Percentiles rank a stretch among this genome's conserved stretches.
Conservation (phyloP, 2,329 filamentous ascomycete species). For the Thielaviopsis euricoi region DNA sequence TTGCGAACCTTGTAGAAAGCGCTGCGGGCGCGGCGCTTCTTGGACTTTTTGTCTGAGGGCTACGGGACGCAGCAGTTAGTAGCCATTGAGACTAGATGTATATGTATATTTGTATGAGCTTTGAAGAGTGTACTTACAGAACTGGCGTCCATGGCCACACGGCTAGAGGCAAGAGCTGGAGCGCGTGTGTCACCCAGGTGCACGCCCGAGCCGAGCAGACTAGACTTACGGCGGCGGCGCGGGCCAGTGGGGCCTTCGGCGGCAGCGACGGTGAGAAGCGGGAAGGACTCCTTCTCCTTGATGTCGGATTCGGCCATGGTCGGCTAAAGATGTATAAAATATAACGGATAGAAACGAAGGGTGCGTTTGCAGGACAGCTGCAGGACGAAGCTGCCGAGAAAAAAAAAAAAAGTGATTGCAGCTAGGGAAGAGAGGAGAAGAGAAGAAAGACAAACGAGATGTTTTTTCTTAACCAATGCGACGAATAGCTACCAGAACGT, state of each 20-base stretch:
- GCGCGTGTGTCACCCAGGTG: slow-evolving; percentile 39
- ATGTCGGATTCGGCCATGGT: background rate
- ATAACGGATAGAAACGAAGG: background rate
- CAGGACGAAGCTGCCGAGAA: background rate
- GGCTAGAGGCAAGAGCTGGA: slow-evolving; percentile 35
- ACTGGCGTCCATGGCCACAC: slow-evolving; percentile 25
- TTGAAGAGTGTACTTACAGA: slow-evolving; percentile 5
- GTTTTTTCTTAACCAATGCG: background rate
- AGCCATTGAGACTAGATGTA: background rate
- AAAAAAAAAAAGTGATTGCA: background rate
- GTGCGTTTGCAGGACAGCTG: background rate
- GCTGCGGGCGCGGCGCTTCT: slow-evolving; percentile 38
- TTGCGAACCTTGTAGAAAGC: slow-evolving; percentile 31
- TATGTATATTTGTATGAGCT: too few species aligned
- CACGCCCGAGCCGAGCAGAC: slow-evolving; percentile 35
- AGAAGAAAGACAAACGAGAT: background rate
- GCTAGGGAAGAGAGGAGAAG: background rate
- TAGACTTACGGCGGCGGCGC: slow-evolving; percentile 39
- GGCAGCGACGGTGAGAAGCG: background rate
- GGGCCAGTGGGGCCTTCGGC: slow-evolving; percentile 16
- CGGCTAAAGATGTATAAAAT: background rate
- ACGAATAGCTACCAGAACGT: background rate
- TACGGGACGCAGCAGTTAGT: slow-evolving; percentile 9
- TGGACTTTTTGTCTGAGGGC: slow-evolving; percentile 21
- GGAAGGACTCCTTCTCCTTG: background rate